Evolutionary conservation across 2,329 filamentous ascomycete species (phyloP), one percentile per base, ranked within the genome.

Genomic region (Fragosphaeria purpurea): DNA sequence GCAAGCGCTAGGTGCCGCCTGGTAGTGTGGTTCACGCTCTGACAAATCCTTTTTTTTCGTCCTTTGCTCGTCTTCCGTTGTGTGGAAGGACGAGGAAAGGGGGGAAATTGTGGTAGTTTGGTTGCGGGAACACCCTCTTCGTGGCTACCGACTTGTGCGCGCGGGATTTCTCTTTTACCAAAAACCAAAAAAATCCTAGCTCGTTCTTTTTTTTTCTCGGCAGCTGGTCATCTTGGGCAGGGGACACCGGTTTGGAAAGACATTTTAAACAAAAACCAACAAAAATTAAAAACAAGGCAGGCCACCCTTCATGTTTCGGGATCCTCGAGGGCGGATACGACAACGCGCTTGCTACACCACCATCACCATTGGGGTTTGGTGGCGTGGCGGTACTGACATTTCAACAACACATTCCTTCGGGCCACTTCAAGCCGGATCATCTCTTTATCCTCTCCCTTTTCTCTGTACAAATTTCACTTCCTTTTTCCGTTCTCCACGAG

Each of bases 1-100:
- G 63, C 75, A 78, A 61, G 60, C 66, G 49, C 69, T 78, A 56
- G 67, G 67, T 51, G 70, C 74, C 55, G 72, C 75, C 57, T 81
- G 77, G 77, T 80, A 80, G 67, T 58, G 58, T 56, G 49, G 52
- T 50, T 46, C 50, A 58, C 1, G 12, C 12, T 9, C 46, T 9
- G 22, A 34, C 22, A 22, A 3, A 6, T 41, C 4, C 13, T 35
- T 22, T 39, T 42, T 49, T 34, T 6, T 11, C 39, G 53, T 37
- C 53, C 61, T 60, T 62, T 59, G 64, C 63, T 66, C 64, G 64
- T 65, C 57, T 59, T 54, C 38, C 34, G n/a, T 46, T 43, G 13
- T 22, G 42, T n/a, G 39, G n/a, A 12, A 40, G 12, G 11, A 10
- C 35, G 11, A 11, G 10, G 7, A 30, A 45, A 46, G 30, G 22